Base-by-base conservation (phyloP, 768 basidiomycete genomes). In the Holtermannia corniformis region DNA sequence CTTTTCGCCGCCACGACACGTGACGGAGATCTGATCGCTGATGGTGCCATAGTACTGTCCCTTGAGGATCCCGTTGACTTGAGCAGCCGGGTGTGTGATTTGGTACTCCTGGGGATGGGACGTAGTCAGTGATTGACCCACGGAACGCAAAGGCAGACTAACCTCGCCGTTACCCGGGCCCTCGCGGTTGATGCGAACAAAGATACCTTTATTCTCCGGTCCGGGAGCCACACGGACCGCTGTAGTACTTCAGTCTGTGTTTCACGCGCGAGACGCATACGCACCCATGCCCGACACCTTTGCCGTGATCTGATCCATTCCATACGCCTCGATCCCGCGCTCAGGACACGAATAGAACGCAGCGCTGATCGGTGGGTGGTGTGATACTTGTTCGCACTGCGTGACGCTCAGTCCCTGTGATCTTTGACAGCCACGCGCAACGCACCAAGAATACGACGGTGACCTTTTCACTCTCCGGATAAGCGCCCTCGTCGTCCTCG, bases 301-400 rank as follows among this genome's bases (percentile, higher is more conserved):
- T 14, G 92, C 95, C 1, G 83, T 78, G 59, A 99, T 91, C 74
- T 99, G 93, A 75, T 99, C 93, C 52, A 74, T 73, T 3, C 91
- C 93, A 16, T 73, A 74, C 68, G 86, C 77, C 57, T 86, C 82
- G 41, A 92, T 66, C 25, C 80, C 79, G 22, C 82, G 80, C 41
- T 80, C 75, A 0, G 91, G 88, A 70, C 87, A 92, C 3, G 75
- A 57, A 5, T 85, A 87, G 57, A 82, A 83, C 66, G 82, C 93
- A 0, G 86, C 82, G 0, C 89, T 93, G 25, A 96, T 81, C 2
- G 95, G 95, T 0, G 95, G 95, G 64, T 99, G 95, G 73, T 99
- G 95, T 1, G 87, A 95, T 44, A 96, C 83, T 72, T 95, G 92
- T 71, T 95, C 92, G 13, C 90, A 93, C 74, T 76, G 56, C 19